Evolutionary conservation across 805 yeast genomes (phyloP).

Genomic region (Ogataea ganodermae): DNA sequence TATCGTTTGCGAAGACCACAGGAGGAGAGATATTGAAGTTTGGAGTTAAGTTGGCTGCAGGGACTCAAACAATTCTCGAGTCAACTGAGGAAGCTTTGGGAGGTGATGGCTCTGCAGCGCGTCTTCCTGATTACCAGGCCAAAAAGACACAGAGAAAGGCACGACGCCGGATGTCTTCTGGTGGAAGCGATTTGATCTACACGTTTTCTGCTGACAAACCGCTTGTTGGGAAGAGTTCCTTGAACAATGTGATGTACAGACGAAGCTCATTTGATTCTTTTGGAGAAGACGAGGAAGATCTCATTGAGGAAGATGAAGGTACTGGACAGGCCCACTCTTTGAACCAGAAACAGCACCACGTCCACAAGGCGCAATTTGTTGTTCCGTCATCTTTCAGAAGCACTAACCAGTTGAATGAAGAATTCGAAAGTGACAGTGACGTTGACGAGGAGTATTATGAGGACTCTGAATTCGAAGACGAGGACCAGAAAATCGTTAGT

Average conservation of each 20-base stretch:
- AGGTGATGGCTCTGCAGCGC: conserved; percentile 61
- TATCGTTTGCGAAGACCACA: conserved; percentile 72
- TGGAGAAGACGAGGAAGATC: conserved; percentile 31
- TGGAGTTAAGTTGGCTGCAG: conserved; percentile 84
- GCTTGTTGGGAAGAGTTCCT: conserved; percentile 16
- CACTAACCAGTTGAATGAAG: conserved; percentile 14
- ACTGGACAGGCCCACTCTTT: conserved; percentile 19
- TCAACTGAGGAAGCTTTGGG: conserved; percentile 78
- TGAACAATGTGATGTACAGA: conserved; percentile 16
- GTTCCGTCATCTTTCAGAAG: conserved; percentile 11
- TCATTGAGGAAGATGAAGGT: conserved; percentile 31
- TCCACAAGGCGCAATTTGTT: conserved; percentile 13
- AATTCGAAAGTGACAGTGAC: conserved; percentile 28
- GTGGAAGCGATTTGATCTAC: conserved; percentile 16
- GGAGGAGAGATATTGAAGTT: conserved; percentile 77
- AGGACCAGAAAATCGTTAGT: conserved; percentile 53
- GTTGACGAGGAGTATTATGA: conserved; percentile 30
- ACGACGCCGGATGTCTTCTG: conserved; percentile 13
- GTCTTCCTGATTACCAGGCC: conserved; percentile 22
- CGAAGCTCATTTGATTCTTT: conserved; percentile 31
- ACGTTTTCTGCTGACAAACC: conserved; percentile 13
- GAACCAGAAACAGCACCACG: conserved; percentile 1
- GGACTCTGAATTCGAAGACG: conserved; percentile 32
- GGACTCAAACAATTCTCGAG: conserved; percentile 81
- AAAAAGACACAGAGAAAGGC: conserved; percentile 8